A percentile compares a stretch with the other conserved stretches of the same genome.
These are phyloP conservation scores for Lentinus brumalis DNA, from an alignment of 768 basidiomycete genomes.

Conservation along the genomic window DNA sequence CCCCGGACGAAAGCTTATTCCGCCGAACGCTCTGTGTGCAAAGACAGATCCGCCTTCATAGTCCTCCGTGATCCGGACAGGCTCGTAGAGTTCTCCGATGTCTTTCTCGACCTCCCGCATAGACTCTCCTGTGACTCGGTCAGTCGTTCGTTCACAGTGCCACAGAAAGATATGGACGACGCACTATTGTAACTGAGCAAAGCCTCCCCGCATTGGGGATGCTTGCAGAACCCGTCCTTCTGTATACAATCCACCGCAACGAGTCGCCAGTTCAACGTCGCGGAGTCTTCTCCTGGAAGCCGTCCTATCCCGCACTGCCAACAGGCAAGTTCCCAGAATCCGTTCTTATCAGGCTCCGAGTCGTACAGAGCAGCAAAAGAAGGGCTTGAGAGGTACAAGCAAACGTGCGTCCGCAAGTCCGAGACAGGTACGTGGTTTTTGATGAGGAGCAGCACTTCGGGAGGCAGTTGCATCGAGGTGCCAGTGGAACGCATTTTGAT, in stretches of 20 bases:
- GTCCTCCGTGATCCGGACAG: not conserved
- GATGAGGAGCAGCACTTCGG: conserved; percentile 9
- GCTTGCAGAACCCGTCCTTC: conserved; percentile 11
- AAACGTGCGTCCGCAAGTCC: conserved; percentile 19
- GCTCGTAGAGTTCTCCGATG: not conserved
- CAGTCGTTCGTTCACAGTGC: not conserved
- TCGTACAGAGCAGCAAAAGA: conserved; percentile 1
- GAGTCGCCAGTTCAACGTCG: not conserved
- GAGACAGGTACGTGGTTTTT: not conserved
- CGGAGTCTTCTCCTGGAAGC: not conserved
- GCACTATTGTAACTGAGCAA: conserved; percentile 10
- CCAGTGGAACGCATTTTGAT: no score
- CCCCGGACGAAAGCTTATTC: not conserved
- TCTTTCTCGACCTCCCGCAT: not conserved
- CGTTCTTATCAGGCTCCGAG: not conserved
- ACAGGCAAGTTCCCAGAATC: conserved; percentile 5
- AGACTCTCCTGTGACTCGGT: not conserved
- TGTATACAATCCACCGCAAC: conserved; percentile 4
- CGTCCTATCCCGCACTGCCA: conserved; percentile 4
- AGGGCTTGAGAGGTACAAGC: conserved; percentile 7
- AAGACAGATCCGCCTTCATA: not conserved
- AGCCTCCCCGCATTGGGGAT: conserved; percentile 12
- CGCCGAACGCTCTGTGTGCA: not conserved
- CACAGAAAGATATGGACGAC: not conserved
- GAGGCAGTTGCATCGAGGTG: not conserved